phyloP scores from a whole-genome alignment of 805 yeast genomes.

The Saccharomycopsis capsularis region DNA sequence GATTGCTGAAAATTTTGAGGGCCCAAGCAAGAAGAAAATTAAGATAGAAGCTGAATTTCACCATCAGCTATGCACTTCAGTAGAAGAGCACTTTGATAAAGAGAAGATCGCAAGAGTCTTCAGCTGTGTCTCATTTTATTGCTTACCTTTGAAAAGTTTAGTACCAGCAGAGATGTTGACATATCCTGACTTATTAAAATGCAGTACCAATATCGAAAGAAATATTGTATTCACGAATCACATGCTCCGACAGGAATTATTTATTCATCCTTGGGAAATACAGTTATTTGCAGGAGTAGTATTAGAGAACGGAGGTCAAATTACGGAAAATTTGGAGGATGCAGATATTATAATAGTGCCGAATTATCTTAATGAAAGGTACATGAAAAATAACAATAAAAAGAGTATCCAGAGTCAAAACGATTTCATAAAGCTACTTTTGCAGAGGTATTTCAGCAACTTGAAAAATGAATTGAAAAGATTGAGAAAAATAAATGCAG shows the following conservation, averaged over 20 bases:
- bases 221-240: no score
- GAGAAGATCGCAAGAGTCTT: no score
- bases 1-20: background rate
- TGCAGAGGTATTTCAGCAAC: background rate
- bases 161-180: no score
- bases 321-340: slow-evolving; percentile 26
- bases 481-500: background rate
- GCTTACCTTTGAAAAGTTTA: no score
- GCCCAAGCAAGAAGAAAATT: background rate
- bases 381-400: slow-evolving; percentile 1
- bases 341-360: slow-evolving; percentile 38
- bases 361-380: slow-evolving; percentile 1
- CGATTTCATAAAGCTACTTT: no score
- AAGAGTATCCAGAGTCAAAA: no score
- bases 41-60: background rate
- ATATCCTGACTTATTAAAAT: no score
- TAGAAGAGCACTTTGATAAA: no score
- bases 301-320: slow-evolving; percentile 36
- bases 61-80: no score
- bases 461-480: background rate
- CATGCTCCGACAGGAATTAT: background rate
- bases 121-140: no score
- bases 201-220: no score
- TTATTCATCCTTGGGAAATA: background rate
- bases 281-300: background rate